phyloP scores from a whole-genome alignment of 164 flowering plant genomes.

The Amborella trichopoda region DNA sequence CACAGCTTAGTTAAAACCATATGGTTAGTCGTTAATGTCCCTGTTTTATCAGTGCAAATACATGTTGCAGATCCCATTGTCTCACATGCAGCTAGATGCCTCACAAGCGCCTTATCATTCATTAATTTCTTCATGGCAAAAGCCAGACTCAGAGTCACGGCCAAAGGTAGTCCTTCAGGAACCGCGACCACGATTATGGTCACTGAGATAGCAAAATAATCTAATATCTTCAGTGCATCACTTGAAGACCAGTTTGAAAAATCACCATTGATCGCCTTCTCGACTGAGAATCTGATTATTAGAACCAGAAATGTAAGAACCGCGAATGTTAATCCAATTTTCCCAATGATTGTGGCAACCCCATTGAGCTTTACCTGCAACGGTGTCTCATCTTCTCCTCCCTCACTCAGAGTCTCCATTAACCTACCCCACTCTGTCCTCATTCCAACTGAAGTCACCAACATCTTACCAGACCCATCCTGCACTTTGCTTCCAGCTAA shows the following conservation, averaged over 20 bases:
- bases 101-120: conserved; percentile 33
- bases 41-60: conserved; percentile 55
- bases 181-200: conserved; percentile 52
- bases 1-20: conserved; percentile 34
- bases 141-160: conserved; percentile 49
- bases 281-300: conserved; percentile 21
- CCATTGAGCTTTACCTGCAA: conserved; percentile 48
- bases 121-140: conserved; percentile 49
- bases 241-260: conserved; percentile 23
- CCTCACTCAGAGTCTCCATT: conserved; percentile 42
- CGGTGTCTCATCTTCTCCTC: conserved; percentile 45
- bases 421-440: conserved; percentile 51
- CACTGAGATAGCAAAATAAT: conserved; percentile 41
- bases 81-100: conserved; percentile 48
- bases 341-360: conserved; percentile 46
- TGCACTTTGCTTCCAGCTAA: conserved; percentile 39
- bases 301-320: conserved; percentile 30
- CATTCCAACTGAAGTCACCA: conserved; percentile 48
- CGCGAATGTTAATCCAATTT: conserved; percentile 34
- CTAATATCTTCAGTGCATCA: conserved; percentile 27
- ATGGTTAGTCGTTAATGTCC: conserved; percentile 43
- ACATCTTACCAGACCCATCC: conserved; percentile 44
- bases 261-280: conserved; percentile 18
- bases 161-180: conserved; percentile 52
- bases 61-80: conserved; percentile 49